Evolutionary conservation across 2,329 filamentous ascomycete species (phyloP).

Genomic region (Coniochaeta sp.): DNA sequence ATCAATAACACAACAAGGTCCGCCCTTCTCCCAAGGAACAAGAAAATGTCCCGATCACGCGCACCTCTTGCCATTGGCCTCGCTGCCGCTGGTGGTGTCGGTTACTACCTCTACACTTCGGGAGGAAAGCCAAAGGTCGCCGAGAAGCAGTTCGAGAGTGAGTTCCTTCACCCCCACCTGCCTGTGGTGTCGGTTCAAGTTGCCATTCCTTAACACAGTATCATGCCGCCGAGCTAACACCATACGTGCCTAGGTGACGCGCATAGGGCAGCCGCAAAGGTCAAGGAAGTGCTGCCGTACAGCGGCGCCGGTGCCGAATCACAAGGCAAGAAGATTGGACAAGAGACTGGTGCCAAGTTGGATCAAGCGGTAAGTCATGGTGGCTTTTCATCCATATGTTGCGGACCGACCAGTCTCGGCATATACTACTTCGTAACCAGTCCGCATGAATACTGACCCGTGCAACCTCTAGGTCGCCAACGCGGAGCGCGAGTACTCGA

Average conservation of each 20-base stretch:
- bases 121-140: conserved; percentile 76
- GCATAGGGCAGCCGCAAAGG: conserved; percentile 56
- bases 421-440: not conserved
- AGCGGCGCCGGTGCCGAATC: conserved; percentile 55
- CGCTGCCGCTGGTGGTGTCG: conserved; percentile 58
- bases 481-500: conserved; percentile 53
- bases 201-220: not conserved
- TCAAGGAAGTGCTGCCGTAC: conserved; percentile 59
- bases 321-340: conserved; percentile 53
- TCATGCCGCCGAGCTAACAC: not conserved
- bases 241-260: conserved; percentile 60
- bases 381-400: not conserved
- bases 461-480: conserved; percentile 45
- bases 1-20: not conserved
- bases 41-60: conserved; percentile 37
- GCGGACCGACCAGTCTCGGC: not conserved
- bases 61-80: conserved; percentile 47
- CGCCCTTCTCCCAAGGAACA: conserved; percentile 9
- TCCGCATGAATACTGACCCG: not conserved
- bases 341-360: conserved; percentile 55
- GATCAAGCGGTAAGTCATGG: conserved; percentile 56
- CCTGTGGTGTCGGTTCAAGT: not conserved
- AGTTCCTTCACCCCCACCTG: conserved; percentile 19
- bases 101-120: conserved; percentile 87
- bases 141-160: conserved; percentile 83